A percentile compares a stretch with the other conserved stretches of the same genome.
These are phyloP conservation scores for Lactifluus echinatus DNA, from an alignment of 768 basidiomycete species.

Conservation along the genomic window DNA sequence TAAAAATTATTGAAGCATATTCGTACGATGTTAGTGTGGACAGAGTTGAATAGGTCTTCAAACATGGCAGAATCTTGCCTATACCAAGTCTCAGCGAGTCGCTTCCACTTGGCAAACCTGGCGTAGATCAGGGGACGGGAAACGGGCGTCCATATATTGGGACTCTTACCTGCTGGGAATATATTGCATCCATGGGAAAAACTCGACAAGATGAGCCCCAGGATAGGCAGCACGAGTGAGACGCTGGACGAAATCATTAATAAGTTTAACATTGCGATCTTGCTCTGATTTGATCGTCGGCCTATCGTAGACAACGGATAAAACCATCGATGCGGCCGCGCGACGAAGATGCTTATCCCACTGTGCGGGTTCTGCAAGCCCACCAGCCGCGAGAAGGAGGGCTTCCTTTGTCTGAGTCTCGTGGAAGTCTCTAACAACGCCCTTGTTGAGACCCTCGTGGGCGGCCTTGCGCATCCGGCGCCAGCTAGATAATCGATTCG, in stretches of 20 bases:
- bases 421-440: slow-evolving; percentile 22
- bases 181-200: slow-evolving; percentile 18
- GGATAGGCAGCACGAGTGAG: slow-evolving; percentile 30
- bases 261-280: slow-evolving; percentile 19
- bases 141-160: background rate
- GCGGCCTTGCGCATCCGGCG: slow-evolving; percentile 29
- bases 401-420: slow-evolving; percentile 27
- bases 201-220: slow-evolving; percentile 26
- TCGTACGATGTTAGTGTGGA: slow-evolving; percentile 1
- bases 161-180: slow-evolving; percentile 14
- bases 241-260: slow-evolving; percentile 24
- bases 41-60: slow-evolving; percentile 7
- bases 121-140: background rate
- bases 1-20: background rate
- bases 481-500: slow-evolving; percentile 24
- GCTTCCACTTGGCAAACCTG: slow-evolving; percentile 18
- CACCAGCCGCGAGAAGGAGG: slow-evolving; percentile 24
- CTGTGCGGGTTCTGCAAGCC: slow-evolving; percentile 23
- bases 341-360: slow-evolving; percentile 30
- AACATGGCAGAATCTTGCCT: slow-evolving; percentile 16
- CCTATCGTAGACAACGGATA: slow-evolving; percentile 25
- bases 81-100: slow-evolving; percentile 8
- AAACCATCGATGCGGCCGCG: slow-evolving; percentile 25
- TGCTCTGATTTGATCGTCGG: slow-evolving; percentile 17
- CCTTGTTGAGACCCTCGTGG: slow-evolving; percentile 29